Evolutionary conservation across 352 stramenopile genomes (phyloP).

Genomic region (Pythium monospermum): DNA sequence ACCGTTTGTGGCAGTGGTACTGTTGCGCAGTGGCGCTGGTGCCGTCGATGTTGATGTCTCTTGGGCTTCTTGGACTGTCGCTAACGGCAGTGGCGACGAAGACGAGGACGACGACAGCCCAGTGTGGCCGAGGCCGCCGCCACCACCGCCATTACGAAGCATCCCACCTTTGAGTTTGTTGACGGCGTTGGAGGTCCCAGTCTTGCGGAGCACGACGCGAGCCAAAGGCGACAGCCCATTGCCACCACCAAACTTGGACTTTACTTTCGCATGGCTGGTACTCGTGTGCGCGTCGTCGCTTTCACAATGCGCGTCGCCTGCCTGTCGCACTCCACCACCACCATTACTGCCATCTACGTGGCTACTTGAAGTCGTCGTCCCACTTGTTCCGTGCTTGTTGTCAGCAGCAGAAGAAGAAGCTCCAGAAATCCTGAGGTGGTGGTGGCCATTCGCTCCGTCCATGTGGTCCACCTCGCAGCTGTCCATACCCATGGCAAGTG

Average conservation of each 20-base stretch:
- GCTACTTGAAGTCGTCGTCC: background rate
- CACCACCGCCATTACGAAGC: conserved; percentile 10
- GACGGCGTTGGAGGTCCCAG: conserved; percentile 31
- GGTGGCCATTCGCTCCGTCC: conserved; percentile 6
- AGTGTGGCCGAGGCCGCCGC: too few relatives aligned
- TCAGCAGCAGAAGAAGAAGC: background rate
- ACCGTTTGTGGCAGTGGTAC: too few relatives aligned
- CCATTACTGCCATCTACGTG: background rate
- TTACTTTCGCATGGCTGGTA: conserved; percentile 18
- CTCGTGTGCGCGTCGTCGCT: conserved; percentile 7
- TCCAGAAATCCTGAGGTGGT: background rate
- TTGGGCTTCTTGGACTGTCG: conserved; percentile 18
- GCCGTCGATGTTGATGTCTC: background rate
- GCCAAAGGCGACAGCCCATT: conserved; percentile 32
- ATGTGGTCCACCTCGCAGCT: conserved; percentile 5
- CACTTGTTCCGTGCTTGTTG: too few relatives aligned
- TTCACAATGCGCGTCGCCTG: conserved; percentile 1
- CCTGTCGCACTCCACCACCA: background rate
- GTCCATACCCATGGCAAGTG: conserved; percentile 17
- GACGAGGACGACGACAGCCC: conserved; percentile 6
- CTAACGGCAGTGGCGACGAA: conserved; percentile 10
- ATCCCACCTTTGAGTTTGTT: conserved; percentile 49
- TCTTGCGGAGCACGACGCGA: conserved; percentile 40
- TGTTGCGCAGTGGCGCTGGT: too few relatives aligned
- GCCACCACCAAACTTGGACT: too few relatives aligned